Conservation (phyloP, 2,329 filamentous ascomycete species). For the Diaporthe destruens region DNA sequence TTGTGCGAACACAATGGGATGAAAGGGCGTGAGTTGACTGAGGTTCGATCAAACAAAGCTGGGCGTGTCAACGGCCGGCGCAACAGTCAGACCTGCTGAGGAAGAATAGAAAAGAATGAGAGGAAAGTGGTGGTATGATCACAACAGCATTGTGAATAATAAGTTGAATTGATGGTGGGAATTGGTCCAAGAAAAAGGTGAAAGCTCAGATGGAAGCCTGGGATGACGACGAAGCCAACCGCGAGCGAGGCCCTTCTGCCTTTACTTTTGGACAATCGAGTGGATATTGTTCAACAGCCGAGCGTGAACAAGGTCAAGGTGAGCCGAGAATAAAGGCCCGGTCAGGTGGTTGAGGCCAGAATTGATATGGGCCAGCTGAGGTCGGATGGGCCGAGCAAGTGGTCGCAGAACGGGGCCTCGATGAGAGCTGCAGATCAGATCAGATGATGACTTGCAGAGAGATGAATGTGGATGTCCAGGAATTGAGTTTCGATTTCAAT, state of each 20-base stretch:
- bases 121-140: constrained; percentile 31
- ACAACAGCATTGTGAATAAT: constrained; percentile 41
- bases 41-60: constrained; percentile 36
- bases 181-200: constrained; percentile 6
- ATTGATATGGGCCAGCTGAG: constrained; percentile 18
- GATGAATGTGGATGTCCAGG: constrained; percentile 16
- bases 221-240: constrained; percentile 21
- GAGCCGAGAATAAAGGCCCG: background rate
- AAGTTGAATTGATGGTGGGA: constrained; percentile 19
- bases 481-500: background rate
- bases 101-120: constrained; percentile 38
- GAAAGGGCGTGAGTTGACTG: constrained; percentile 23
- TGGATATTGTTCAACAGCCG: constrained; percentile 6
- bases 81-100: constrained; percentile 42
- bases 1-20: constrained; percentile 30
- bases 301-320: background rate
- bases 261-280: constrained; percentile 2
- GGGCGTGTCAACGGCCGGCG: constrained; percentile 39
- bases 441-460: constrained; percentile 33
- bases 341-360: constrained; percentile 15
- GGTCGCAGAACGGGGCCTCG: constrained; percentile 20
- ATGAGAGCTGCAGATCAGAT: constrained; percentile 30
- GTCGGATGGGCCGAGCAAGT: constrained; percentile 28
- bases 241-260: constrained; percentile 32
- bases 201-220: constrained; percentile 4